phyloP scores from a whole-genome alignment of 2,329 filamentous ascomycete genomes.

The Aspergillus fructus region DNA sequence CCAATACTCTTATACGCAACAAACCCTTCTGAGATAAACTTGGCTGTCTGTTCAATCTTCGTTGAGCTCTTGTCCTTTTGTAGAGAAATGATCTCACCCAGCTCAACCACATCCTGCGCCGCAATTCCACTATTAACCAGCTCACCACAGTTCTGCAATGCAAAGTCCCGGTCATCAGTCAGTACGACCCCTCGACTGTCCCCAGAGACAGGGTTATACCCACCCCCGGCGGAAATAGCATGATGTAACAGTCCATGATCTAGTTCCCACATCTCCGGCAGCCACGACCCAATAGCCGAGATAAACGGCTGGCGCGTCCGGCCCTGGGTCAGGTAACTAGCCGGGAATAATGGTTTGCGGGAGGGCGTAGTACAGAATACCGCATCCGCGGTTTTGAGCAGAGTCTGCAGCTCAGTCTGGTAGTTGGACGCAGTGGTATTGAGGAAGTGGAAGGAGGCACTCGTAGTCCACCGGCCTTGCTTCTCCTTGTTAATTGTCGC shows the following conservation, averaged over 20 bases:
- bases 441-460: neutral
- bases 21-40: constrained; percentile 16
- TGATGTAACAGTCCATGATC: constrained; percentile 27
- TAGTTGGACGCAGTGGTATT: neutral
- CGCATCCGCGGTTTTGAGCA: neutral
- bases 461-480: neutral
- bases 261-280: constrained; percentile 45
- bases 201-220: neutral
- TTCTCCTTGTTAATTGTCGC: neutral
- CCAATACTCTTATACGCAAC: constrained; percentile 25
- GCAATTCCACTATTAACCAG: neutral
- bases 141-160: neutral
- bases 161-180: neutral
- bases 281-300: constrained; percentile 45
- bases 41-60: constrained; percentile 1
- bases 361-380: neutral
- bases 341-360: neutral
- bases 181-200: neutral
- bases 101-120: neutral
- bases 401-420: neutral
- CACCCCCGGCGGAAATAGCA: neutral
- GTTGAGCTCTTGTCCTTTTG: neutral
- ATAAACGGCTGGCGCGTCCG: constrained; percentile 32
- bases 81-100: neutral
- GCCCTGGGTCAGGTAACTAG: neutral